Evolutionary conservation across 139 green algal genomes (phyloP).

Genomic region (Chlorella vulgaris): DNA sequence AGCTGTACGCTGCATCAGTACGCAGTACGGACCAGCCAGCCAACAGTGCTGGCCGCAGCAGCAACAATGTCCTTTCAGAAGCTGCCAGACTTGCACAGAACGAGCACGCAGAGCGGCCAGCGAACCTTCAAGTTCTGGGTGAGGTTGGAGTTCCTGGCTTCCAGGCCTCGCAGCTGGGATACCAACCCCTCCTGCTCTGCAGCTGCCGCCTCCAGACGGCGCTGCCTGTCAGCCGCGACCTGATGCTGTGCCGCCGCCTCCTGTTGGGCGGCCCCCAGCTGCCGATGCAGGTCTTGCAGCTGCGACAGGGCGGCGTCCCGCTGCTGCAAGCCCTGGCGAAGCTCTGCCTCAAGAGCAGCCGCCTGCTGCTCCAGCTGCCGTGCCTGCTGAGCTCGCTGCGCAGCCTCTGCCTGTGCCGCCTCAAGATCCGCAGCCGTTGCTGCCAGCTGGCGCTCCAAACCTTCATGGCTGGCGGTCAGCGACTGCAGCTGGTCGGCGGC

Average conservation of each 20-base stretch:
- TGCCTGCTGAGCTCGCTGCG: background rate
- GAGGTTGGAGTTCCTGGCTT: background rate
- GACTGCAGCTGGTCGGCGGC: slow-evolving; percentile 18
- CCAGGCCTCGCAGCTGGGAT: slow-evolving; percentile 15
- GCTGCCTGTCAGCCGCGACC: background rate
- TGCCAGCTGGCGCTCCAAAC: slow-evolving; percentile 12
- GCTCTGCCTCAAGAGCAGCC: background rate
- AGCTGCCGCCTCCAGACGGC: background rate
- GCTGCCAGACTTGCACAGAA: too few species aligned
- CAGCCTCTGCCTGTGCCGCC: background rate
- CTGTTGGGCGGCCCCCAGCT: background rate
- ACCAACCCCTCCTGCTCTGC: background rate
- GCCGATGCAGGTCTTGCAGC: background rate
- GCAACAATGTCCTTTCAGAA: too few species aligned
- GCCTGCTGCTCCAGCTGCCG: background rate
- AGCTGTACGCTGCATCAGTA: too few species aligned
- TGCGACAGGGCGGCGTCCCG: background rate
- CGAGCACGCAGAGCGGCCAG: background rate
- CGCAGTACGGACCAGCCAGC: too few species aligned
- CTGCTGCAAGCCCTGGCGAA: background rate
- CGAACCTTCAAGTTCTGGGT: slow-evolving; percentile 17
- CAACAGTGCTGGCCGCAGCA: too few species aligned
- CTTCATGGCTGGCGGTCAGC: slow-evolving; percentile 18
- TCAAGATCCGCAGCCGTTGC: background rate
- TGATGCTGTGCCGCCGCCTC: slow-evolving; percentile 22